Base-by-base conservation (phyloP, 495 filamentous ascomycete species). In the Penicillium macrosclerotiorum region DNA sequence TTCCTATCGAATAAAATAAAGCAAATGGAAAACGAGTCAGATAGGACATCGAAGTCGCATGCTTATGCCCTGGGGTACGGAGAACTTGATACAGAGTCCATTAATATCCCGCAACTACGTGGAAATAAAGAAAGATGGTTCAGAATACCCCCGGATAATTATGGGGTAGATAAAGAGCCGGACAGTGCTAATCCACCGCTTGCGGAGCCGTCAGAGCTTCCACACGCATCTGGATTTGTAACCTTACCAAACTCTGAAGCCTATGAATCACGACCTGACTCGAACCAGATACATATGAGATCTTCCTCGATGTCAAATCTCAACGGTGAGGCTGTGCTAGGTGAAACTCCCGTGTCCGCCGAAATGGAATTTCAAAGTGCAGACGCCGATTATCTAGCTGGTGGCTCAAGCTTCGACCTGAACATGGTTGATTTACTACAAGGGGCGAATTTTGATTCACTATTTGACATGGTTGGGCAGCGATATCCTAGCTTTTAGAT, bases 361-460 rank as follows among this genome's bases (percentile, higher is more conserved):
- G 27, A 41, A 2, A 40, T 52, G 29, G 24, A 52, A 18, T 45
- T 60, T 24, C 55, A 57, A 19, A 42, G 39, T 22, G 35, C 41
- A 12, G 40, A 37, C 3, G 26, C 45, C 13, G 37, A 39, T 6
- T 37, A 54, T 4, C n/a, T 52, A 8, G 29, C 42, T 8, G 44
- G 55, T 8, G 49, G 55, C 5, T 49, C 60, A 9, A 67, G 61
- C 25, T 63, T 68, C 27, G 66, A 72, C 42, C 42, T 69, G 16
- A 65, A 68, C 23, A 70, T 72, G 61, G 61, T 58, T 9, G 65
- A 70, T 57, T 37, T 72, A 17, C 45, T 72, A n/a, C 57, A 67
- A 19, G 65, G 60, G 14, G 61, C 55, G 12, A 61, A 65, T 41
- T 65, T 67, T 17, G 64, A 72, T 47, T 57, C 63, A 16, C 34